Evolutionary conservation across 352 stramenopile genomes (phyloP), one percentile per base, ranked within the genome.

Genomic region (Globisporangium heterothallicum): DNA sequence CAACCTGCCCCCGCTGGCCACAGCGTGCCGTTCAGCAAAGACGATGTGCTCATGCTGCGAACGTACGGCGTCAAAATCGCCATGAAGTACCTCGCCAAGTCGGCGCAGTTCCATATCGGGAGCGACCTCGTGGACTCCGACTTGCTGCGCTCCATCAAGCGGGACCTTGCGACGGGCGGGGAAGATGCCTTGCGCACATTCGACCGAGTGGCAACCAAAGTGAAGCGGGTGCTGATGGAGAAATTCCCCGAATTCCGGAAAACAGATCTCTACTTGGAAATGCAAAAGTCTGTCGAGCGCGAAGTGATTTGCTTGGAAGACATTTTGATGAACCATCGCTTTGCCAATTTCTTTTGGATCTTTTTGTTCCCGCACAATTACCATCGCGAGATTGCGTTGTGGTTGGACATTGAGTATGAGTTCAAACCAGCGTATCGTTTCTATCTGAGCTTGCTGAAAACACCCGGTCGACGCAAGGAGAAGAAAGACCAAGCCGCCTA

Each of bases 261-360:
- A 49, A 88, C 78, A 1, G 81, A 92, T 1, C 62, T 94, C 19
- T 94, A 88, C 49, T 57, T 57, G 21, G 84, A 94, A 51, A 91
- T 94, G 84, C 69, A 77, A 42, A 82, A 79, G 53, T 84, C 74
- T 12, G 80, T 92, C 18, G 71, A 86, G 52, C 77, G 84, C 18
- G 78, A 92, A 66, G 77, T 94, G 30, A 84, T 94, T 16, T 78
- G 69, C 13, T 64, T 94, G 1, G 84, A 94, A 45, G 82, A 90
- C 27, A 90, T 94, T 8, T 50, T 94, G 57, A 89, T 94, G 77
- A 94, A 94, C 51, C 84, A 91, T 42, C 77, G 82, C 4, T 88
- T 94, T 47, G 82, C 79, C 34, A 90, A 92, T 46, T 94, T 91
- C 57, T 94, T 94, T 42, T 91, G 78, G 81, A 80, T 91, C n/a